A percentile compares a stretch with the other conserved stretches of the same genome.
These are phyloP conservation scores for Dryas octopetala DNA, from an alignment of 306 rosid genomes.

Conservation along the genomic window DNA sequence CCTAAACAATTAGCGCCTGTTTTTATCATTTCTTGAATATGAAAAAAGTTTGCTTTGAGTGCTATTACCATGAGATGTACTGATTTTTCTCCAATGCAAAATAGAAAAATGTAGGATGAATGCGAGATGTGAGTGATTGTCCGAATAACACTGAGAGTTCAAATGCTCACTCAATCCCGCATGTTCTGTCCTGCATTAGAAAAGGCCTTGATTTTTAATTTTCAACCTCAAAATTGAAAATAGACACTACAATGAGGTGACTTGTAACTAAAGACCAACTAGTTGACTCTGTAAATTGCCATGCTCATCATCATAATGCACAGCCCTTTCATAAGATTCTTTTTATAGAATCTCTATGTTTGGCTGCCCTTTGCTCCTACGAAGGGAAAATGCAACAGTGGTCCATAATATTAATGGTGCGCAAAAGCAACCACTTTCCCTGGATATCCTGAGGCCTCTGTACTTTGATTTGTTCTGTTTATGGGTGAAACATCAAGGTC, in stretches of 20 bases:
- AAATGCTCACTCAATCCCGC: too few species aligned
- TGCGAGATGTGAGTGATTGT: too few species aligned
- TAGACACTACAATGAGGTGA: not conserved
- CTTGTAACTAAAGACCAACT: not conserved
- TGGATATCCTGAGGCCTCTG: not conserved
- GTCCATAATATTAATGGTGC: not conserved
- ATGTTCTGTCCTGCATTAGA: too few species aligned
- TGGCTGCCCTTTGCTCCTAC: not conserved
- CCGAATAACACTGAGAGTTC: too few species aligned
- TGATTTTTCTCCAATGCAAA: too few species aligned
- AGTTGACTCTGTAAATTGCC: not conserved
- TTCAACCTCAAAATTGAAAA: too few species aligned
- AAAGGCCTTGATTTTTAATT: too few species aligned
- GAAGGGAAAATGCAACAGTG: slow-evolving; percentile 12
- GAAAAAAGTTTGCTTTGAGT: not conserved
- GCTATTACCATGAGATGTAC: not conserved
- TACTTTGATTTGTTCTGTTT: not conserved
- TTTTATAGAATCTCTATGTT: not conserved
- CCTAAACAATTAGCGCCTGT: too few species aligned
- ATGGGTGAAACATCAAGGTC: not conserved
- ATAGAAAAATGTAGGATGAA: too few species aligned
- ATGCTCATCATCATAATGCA: not conserved
- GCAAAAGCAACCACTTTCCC: not conserved
- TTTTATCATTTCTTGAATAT: too few species aligned
- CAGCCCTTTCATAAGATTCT: not conserved